phyloP scores from a whole-genome alignment of 352 stramenopile genomes.

The Phytopythium delawarense region DNA sequence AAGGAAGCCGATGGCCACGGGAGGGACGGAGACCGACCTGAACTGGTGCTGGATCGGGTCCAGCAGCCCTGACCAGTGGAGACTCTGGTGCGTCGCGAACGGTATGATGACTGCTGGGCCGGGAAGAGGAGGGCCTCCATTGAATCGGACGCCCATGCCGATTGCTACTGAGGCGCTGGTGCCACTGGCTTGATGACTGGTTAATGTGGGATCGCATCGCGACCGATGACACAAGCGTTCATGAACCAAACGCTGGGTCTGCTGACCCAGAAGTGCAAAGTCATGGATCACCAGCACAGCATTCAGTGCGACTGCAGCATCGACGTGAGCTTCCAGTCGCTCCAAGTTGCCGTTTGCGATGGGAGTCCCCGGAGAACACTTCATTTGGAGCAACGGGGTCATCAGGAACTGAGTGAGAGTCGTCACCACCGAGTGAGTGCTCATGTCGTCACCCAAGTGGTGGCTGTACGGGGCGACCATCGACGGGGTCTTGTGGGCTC shows the following conservation, averaged over 20 bases:
- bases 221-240: constrained; percentile 16
- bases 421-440: neutral
- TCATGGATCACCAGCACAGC: constrained; percentile 21
- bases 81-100: constrained; percentile 10
- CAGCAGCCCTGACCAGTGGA: constrained; percentile 16
- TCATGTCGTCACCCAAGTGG: neutral
- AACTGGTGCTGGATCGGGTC: constrained; percentile 28
- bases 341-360: neutral
- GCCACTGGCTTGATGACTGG: constrained; percentile 10
- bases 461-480: neutral
- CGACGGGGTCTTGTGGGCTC: neutral
- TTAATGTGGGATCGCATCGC: neutral
- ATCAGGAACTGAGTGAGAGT: constrained; percentile 2
- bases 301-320: constrained; percentile 12
- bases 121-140: constrained; percentile 1
- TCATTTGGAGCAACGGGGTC: neutral
- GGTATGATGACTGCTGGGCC: constrained; percentile 24
- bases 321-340: constrained; percentile 9
- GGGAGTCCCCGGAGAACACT: neutral
- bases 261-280: constrained; percentile 11
- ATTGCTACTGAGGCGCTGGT: neutral
- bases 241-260: constrained; percentile 8
- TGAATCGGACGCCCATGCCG: neutral
- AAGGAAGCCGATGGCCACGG: constrained; percentile 17
- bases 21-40: constrained; percentile 21